phyloP scores from a whole-genome alignment of 2,329 filamentous ascomycete genomes.

The Colletotrichum higginsianum region DNA sequence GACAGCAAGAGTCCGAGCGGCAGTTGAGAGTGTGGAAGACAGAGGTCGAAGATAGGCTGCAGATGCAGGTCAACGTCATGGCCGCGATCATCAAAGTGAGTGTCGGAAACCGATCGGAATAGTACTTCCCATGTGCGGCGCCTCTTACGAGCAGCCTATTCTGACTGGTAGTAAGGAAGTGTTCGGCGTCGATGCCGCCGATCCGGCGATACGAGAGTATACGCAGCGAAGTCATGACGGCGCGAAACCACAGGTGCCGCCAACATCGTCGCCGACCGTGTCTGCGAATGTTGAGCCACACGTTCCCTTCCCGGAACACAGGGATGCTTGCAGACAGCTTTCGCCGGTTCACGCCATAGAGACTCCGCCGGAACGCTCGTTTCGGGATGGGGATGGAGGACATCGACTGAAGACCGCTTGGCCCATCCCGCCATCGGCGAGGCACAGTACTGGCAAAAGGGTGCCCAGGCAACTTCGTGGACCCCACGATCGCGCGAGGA shows the following conservation, averaged over 20 bases:
- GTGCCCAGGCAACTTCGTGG: conserved; percentile 1
- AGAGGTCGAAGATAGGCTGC: conserved; percentile 15
- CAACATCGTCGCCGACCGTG: neutral
- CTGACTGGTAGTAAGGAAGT: conserved; percentile 10
- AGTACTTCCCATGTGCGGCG: too few species aligned
- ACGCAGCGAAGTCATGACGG: neutral
- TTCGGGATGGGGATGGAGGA: neutral
- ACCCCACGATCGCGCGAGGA: neutral
- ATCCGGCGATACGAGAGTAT: neutral
- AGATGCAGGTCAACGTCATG: conserved; percentile 30
- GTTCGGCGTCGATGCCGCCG: neutral
- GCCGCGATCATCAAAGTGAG: conserved; percentile 16
- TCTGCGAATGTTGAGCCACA: neutral
- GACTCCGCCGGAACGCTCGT: too few species aligned
- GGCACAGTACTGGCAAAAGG: conserved; percentile 26
- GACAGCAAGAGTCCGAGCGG: neutral
- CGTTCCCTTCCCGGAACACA: neutral
- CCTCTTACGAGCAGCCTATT: neutral
- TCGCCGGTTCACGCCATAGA: too few species aligned
- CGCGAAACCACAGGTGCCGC: neutral
- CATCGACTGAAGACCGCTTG: neutral
- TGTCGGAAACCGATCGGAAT: too few species aligned
- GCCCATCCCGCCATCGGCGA: neutral
- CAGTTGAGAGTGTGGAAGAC: conserved; percentile 11
- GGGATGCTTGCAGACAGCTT: neutral